These are phyloP conservation scores for Diaporthe australafricana DNA, from an alignment of 2,329 filamentous ascomycete species.

Conservation along the genomic window DNA sequence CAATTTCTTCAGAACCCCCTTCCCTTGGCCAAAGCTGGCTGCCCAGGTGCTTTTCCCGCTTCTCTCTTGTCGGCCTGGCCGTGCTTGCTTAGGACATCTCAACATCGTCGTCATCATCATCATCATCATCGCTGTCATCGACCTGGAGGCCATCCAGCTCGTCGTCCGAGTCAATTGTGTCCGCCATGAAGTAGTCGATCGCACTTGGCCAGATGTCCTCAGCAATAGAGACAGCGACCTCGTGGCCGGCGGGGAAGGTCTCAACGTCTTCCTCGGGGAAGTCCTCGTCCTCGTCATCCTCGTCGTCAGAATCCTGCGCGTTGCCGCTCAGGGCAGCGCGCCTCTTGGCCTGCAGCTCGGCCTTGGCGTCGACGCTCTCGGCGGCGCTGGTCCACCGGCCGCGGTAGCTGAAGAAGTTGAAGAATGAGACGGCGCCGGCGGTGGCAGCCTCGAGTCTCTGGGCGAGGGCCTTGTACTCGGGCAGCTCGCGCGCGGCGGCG, in stretches of 20 bases:
- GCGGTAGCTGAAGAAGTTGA: slow-evolving; percentile 77
- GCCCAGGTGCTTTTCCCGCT: background rate
- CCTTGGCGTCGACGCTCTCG: slow-evolving; percentile 66
- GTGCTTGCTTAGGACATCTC: slow-evolving; percentile 35
- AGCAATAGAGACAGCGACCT: slow-evolving; percentile 37
- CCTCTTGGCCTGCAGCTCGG: slow-evolving; percentile 47
- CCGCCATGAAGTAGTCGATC: slow-evolving; percentile 39
- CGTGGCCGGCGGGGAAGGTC: slow-evolving; percentile 37
- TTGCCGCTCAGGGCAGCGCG: slow-evolving; percentile 42
- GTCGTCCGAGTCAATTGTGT: slow-evolving; percentile 37
- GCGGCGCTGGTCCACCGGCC: slow-evolving; percentile 70
- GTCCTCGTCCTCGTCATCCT: slow-evolving; percentile 49
- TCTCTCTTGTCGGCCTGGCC: background rate
- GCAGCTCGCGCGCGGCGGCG: slow-evolving; percentile 47
- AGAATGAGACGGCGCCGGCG: slow-evolving; percentile 67
- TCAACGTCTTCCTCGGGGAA: slow-evolving; percentile 47
- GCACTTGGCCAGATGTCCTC: slow-evolving; percentile 39
- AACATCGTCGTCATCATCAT: slow-evolving; percentile 38
- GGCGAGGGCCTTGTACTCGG: slow-evolving; percentile 65
- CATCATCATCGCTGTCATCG: slow-evolving; percentile 35
- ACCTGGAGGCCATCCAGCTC: slow-evolving; percentile 37
- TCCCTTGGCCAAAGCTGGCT: background rate
- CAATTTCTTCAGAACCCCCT: slow-evolving; percentile 11
- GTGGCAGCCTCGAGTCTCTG: slow-evolving; percentile 58
- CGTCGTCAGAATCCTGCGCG: slow-evolving; percentile 48